These are phyloP conservation scores for Tritrichomonas foetus DNA, from an alignment of 208 protist species.

Conservation along the genomic window DNA sequence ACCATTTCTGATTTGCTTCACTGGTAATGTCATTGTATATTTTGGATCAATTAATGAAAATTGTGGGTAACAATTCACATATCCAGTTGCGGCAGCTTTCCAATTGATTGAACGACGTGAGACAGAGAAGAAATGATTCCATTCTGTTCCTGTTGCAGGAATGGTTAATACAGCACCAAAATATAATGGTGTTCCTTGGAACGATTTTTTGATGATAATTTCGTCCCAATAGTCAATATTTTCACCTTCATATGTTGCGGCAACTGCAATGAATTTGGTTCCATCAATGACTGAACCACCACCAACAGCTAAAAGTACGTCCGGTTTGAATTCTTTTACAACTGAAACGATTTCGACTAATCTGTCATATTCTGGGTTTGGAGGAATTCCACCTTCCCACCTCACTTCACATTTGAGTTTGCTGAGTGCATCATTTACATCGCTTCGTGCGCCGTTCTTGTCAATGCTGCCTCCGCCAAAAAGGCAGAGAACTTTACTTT, in stretches of 20 bases:
- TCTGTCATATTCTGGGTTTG: background rate
- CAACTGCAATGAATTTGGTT: background rate
- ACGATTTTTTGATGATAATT: background rate
- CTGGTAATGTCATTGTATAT: conserved; percentile 23
- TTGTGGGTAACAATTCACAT: too few species aligned
- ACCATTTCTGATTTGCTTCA: background rate
- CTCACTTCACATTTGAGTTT: background rate
- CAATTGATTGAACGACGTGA: background rate
- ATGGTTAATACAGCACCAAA: background rate
- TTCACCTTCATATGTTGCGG: background rate
- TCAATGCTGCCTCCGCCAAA: background rate
- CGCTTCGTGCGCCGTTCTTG: background rate
- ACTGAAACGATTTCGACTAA: background rate
- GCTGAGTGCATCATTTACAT: background rate
- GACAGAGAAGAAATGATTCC: background rate
- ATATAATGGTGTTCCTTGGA: background rate
- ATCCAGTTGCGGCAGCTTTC: background rate
- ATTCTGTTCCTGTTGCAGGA: background rate
- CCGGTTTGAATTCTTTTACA: background rate
- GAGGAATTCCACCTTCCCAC: background rate
- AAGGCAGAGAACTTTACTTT: background rate
- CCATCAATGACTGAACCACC: background rate
- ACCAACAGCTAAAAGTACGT: background rate
- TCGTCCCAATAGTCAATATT: background rate
- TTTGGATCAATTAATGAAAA: background rate